Conservation (phyloP, 352 stramenopile genomes). For the Saprolegnia parasitica region DNA sequence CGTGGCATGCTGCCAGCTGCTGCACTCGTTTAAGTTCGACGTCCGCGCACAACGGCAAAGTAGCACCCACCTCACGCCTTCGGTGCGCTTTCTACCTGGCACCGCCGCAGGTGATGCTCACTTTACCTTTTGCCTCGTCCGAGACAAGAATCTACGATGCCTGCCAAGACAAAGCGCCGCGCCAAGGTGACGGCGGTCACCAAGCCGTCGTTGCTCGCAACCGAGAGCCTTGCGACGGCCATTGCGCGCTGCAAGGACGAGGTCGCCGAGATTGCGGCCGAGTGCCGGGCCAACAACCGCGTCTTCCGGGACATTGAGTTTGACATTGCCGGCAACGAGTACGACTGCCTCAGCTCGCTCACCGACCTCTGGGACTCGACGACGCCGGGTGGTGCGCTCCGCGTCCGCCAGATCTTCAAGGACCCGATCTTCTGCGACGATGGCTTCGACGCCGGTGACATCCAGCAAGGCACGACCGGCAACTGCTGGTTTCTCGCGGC, state of each 20-base stretch:
- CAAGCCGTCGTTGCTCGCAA: conserved; percentile 18
- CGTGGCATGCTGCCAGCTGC: too few species aligned
- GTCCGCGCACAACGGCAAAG: too few species aligned
- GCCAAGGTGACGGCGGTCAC: not conserved
- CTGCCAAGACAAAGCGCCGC: too few species aligned
- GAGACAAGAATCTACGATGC: too few species aligned
- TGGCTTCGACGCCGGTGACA: conserved; percentile 55
- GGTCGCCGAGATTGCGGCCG: conserved; percentile 12
- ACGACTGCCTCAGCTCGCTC: conserved; percentile 17
- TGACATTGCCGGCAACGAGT: conserved; percentile 3
- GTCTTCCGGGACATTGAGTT: conserved; percentile 23
- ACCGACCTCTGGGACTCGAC: conserved; percentile 8
- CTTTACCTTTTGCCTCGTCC: too few species aligned
- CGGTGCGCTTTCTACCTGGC: too few species aligned
- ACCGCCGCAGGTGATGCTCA: too few species aligned
- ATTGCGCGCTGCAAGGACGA: conserved; percentile 20
- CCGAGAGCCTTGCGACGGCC: not conserved
- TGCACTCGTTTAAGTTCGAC: too few species aligned
- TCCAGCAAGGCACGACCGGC: conserved; percentile 64
- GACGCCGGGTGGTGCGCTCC: conserved; percentile 29
- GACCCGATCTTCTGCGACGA: conserved; percentile 43
- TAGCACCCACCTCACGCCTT: too few species aligned
- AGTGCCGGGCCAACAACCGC: conserved; percentile 19
- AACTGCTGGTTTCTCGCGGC: conserved; percentile 82
- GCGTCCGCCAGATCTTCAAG: conserved; percentile 41